phyloP scores from a whole-genome alignment of 1,284 basidiomycete genomes.

The Cryptococcus neoformans region DNA sequence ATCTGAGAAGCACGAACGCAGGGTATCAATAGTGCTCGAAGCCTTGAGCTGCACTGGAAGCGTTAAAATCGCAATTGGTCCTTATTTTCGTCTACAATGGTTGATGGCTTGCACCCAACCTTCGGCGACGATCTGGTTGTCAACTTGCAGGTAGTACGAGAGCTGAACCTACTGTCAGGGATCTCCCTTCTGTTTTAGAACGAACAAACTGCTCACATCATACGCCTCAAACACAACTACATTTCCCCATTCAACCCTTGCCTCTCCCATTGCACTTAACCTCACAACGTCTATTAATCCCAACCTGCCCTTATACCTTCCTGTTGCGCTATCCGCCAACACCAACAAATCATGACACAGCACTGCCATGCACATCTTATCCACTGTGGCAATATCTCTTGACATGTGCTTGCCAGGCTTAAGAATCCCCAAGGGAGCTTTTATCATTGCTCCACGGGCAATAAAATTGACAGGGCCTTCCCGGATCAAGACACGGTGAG shows the following conservation, averaged over 20 bases:
- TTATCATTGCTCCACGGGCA: neutral
- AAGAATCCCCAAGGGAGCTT: neutral
- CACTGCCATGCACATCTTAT: neutral
- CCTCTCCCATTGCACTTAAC: slow-evolving; percentile 2
- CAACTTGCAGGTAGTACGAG: neutral
- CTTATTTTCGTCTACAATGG: neutral
- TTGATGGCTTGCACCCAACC: slow-evolving; percentile 1
- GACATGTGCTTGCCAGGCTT: neutral
- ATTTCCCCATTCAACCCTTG: neutral
- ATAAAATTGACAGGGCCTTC: slow-evolving; percentile 78
- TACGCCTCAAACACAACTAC: slow-evolving; percentile 1
- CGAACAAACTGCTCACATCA: neutral
- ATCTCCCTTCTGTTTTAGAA: neutral
- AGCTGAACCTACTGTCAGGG: neutral
- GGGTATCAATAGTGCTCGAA: too few relatives aligned
- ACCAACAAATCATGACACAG: slow-evolving; percentile 2
- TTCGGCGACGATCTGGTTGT: neutral
- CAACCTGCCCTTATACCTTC: neutral
- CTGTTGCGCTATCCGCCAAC: neutral
- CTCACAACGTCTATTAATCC: neutral
- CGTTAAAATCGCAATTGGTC: too few relatives aligned
- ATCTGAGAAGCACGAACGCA: too few relatives aligned
- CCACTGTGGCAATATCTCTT: neutral
- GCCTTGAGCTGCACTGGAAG: too few relatives aligned
- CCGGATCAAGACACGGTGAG: slow-evolving; percentile 89